phyloP scores from a whole-genome alignment of 306 rosid genomes.

The Trichosanthes truncata region DNA sequence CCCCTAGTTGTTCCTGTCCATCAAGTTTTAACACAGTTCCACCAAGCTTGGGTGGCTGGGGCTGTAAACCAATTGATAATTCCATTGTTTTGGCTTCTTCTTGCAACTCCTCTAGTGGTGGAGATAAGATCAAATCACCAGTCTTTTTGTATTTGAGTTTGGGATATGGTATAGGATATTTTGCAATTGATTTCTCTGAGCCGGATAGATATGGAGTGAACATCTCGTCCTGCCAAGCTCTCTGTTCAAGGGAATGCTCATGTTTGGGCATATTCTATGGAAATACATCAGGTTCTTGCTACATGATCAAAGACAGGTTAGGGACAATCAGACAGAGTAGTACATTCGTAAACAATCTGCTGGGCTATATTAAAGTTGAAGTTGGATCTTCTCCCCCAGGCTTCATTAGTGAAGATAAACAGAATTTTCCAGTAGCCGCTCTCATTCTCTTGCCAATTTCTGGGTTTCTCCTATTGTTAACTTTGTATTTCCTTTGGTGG shows the following conservation, averaged over 20 bases:
- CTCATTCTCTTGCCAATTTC: conserved; percentile 49
- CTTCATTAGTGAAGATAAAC: not conserved
- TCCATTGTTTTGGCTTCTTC: conserved; percentile 43
- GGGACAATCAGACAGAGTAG: conserved; percentile 45
- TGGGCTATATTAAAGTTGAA: conserved; percentile 51
- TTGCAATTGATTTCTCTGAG: conserved; percentile 33
- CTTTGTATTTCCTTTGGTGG: conserved; percentile 40
- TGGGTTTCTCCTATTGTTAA: conserved; percentile 38
- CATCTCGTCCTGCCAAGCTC: conserved; percentile 42
- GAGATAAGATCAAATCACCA: conserved; percentile 29
- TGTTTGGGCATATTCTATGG: conserved; percentile 64
- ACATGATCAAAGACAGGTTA: conserved; percentile 40
- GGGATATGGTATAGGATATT: conserved; percentile 48
- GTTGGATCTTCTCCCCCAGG: conserved; percentile 11
- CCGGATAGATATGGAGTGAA: conserved; percentile 33
- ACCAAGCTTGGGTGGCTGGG: conserved; percentile 40
- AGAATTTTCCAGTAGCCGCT: conserved; percentile 42
- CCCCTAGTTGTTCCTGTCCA: conserved; percentile 67
- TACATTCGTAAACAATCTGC: conserved; percentile 15
- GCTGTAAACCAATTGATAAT: conserved; percentile 50
- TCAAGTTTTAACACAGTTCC: conserved; percentile 35
- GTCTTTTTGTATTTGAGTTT: conserved; percentile 40
- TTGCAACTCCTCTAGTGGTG: conserved; percentile 30
- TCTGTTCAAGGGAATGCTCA: conserved; percentile 62
- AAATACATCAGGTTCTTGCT: conserved; percentile 62